phyloP scores from a whole-genome alignment of 78 protist species.

The slime mould (Dictyostelium discoideum) region DNA sequence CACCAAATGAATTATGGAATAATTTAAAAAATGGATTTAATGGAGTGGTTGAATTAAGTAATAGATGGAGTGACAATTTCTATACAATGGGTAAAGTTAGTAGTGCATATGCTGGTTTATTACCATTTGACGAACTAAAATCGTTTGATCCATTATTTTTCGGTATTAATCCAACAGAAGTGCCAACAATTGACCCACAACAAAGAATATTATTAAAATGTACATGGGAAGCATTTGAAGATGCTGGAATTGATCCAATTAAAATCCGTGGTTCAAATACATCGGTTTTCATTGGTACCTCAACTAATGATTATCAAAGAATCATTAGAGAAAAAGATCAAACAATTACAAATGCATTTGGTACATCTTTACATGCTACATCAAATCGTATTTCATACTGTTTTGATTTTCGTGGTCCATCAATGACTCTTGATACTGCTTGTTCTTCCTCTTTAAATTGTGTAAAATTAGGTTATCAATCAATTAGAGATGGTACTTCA shows the following conservation, averaged over 20 bases:
- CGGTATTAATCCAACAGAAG: conserved; percentile 2
- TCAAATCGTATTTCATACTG: conserved; percentile 31
- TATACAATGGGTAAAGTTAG: neutral
- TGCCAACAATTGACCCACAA: conserved; percentile 18
- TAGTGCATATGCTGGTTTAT: conserved; percentile 11
- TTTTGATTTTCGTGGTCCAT: conserved; percentile 61
- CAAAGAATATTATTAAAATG: conserved; percentile 5
- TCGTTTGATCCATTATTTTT: conserved; percentile 26
- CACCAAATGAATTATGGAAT: conserved; percentile 53
- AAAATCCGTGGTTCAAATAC: conserved; percentile 37
- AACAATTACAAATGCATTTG: neutral
- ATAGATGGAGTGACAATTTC: neutral
- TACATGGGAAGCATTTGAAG: conserved; percentile 40
- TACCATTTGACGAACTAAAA: conserved; percentile 19
- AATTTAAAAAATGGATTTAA: neutral
- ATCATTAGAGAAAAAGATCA: neutral
- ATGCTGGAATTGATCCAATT: neutral
- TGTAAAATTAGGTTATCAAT: neutral
- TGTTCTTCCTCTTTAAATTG: conserved; percentile 44
- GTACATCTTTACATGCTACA: neutral
- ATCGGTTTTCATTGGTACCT: conserved; percentile 26
- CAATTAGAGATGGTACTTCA: conserved; percentile 10
- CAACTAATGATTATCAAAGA: neutral
- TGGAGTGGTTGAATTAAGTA: neutral
- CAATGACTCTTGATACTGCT: conserved; percentile 53